Evolutionary conservation across 345 rosid species (phyloP), one percentile per base, ranked within the genome.

Genomic region (Lepidium sativum): DNA sequence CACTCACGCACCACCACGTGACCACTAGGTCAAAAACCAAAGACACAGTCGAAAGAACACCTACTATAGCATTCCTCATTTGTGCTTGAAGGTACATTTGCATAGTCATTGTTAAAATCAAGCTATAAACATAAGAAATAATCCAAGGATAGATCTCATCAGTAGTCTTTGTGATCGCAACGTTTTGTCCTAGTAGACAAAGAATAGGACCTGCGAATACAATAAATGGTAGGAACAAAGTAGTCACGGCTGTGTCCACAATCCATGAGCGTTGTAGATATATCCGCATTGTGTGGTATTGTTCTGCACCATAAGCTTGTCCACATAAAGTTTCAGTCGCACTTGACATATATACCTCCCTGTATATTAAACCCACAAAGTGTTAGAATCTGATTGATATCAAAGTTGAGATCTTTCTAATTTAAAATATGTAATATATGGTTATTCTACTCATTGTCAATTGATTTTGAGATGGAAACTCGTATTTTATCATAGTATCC

Each of bases 251-350:
- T 3, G 45, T 43, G 53, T 77, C 74, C 12, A 81, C 70, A 31
- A 83, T 79, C 85, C 81, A 80, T 13, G 85, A 80, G 60, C 83
- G 58, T 64, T 83, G 87, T 15, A 83, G 42, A 68, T 81, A 81
- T 27, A 83, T 74, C 2, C 85, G 85, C 67, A 83, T 55, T 71
- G 70, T 77, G 11, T 73, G 80, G 34, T 77, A 75, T 21, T 83
- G 85, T 41, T 67, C 65, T 41, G 82, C 83, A 4, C 85, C 87
- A n/a, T 75, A 83, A 27, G 85, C 83, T 77, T 83, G 85, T 9
- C 88, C 85, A 1, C 88, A 79, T 33, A 83, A 42, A 1, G 88
- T 81, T 47, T 83, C 82, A 0, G 88, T 77, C 2, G 88, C 88
- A 45, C 83, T 81, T 34, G 80, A 79, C 87, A 83, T n/a, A n/a